Evolutionary conservation across 208 protist species (phyloP), one percentile per base, ranked within the genome.

Genomic region (Wallacemonas rigidus): DNA sequence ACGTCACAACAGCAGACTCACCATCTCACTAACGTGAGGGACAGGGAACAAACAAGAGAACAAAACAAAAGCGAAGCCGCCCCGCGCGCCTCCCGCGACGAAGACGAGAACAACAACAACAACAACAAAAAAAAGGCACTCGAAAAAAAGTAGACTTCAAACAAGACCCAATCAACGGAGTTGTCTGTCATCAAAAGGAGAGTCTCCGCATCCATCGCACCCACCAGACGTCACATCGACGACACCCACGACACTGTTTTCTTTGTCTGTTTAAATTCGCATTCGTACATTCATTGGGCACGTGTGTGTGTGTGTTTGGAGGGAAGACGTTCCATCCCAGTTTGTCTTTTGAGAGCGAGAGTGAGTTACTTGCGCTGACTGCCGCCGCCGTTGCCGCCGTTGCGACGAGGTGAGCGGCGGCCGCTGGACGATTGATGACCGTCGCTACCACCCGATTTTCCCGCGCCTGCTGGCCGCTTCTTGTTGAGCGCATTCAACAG

Each of bases 401-500:
- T 38, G 40, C 60, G 6, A 48, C 60, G 60, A 11, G n/a, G 60
- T 38, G 60, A 35, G 14, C 60, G 60, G 43, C 36, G 44, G 7
- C 60, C 60, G 7, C 40, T 36, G 17, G 36, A 26, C 26, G 26
- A 26, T 26, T 26, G 26, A 26, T 26, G 26, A 12, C 45, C 12
- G 45, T 12, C 45, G 45, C 45, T 50, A 12, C 12, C 12, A 12
- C 12, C 12, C 45, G 45, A 50, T 12, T 50, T 62, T n/a, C 56
- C 56, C 7, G 53, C 11, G 35, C 56, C 56, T 3, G 56, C 8
- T 3, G 56, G 36, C 6, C 60, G 60, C 60, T 65, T 65, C 60
- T 65, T 65, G 60, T 65, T 65, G 41, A 65, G 43, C n/a, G 60
- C 60, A 26, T 65, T 65, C 40, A 65, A 41, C 41, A 65, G 43